Conservation (phyloP, 129 eudicot genomes). For the Artemisia tridentata region DNA sequence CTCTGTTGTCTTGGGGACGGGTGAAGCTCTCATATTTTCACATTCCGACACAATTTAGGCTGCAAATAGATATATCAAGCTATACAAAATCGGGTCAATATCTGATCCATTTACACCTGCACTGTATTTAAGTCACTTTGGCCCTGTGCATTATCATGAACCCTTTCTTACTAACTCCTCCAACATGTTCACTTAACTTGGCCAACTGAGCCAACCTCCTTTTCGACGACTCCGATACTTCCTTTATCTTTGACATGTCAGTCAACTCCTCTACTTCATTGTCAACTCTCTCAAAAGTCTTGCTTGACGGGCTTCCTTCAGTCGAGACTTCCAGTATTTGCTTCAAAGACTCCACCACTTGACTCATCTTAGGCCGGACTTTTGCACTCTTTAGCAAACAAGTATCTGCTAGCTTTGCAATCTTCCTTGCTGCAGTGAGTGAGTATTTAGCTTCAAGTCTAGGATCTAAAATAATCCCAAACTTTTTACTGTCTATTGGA, state of each 20-base stretch:
- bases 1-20: no score
- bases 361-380: constrained; percentile 82
- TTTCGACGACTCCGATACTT: constrained; percentile 55
- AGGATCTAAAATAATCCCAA: constrained; percentile 63
- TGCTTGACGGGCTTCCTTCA: constrained; percentile 50
- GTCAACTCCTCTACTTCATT: constrained; percentile 39
- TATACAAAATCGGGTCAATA: constrained; percentile 15
- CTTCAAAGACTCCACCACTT: constrained; percentile 71
- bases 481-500: constrained; percentile 63
- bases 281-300: constrained; percentile 30
- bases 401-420: constrained; percentile 75
- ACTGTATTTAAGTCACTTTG: constrained; percentile 46
- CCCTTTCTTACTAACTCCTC: constrained; percentile 62
- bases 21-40: not conserved
- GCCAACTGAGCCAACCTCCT: constrained; percentile 81
- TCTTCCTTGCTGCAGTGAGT: constrained; percentile 55
- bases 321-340: constrained; percentile 47
- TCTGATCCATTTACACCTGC: constrained; percentile 17
- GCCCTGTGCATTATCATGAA: constrained; percentile 88
- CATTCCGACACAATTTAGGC: constrained; percentile 13
- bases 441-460: constrained; percentile 71
- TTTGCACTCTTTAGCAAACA: constrained; percentile 61
- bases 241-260: constrained; percentile 31
- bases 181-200: constrained; percentile 68
- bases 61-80: constrained; percentile 18